Evolutionary conservation across 495 filamentous ascomycete species (phyloP), one percentile per base, ranked within the genome.

Genomic region (Hyaloscypha bicolor): DNA sequence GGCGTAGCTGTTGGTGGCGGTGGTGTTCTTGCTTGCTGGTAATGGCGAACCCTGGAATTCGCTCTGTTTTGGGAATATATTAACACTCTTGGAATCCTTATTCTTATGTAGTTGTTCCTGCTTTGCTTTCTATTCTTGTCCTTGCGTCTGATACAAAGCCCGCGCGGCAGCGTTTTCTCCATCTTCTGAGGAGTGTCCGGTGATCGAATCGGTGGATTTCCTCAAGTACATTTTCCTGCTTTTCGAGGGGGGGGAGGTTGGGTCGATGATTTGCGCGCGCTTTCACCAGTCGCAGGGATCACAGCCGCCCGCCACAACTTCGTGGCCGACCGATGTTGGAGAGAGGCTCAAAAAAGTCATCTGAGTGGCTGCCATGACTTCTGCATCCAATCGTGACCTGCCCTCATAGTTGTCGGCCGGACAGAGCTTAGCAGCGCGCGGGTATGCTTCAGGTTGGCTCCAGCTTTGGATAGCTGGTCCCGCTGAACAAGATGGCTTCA

Each of bases 201-300:
- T 58, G 69, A 64, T 67, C 68, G 66, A 66, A 72, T 69, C 69
- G 68, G 56, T 68, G 60, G n/a, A 56, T 51, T 25, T 61, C 1
- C 31, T 52, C 51, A n/a, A 32, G 22, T 60, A 19, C 58, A 64
- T 55, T 64, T 60, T 35, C 64, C 64, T 61, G 68, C 60, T 61
- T 9, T 45, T 19, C 42, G 53, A 66, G 56, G 31, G 51, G 3
- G 60, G 60, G 3, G 9, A 52, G 14, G 21, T 35, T 22, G 64
- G 21, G 53, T 52, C 29, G 9, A 39, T 25, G 22, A 66, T 53
- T 69, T 67, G 66, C 70, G 70, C 70, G 70, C 70, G 70, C 66
- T 69, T 72, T 62, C 19, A 45, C 0, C 19, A 3, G 19, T 16
- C 12, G 52, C 69, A 67, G 30, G 69, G 60, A 62, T 68, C 14